These are phyloP conservation scores for Phyllosticta citrichinensis DNA, from an alignment of 2,329 filamentous ascomycete genomes.

Conservation along the genomic window DNA sequence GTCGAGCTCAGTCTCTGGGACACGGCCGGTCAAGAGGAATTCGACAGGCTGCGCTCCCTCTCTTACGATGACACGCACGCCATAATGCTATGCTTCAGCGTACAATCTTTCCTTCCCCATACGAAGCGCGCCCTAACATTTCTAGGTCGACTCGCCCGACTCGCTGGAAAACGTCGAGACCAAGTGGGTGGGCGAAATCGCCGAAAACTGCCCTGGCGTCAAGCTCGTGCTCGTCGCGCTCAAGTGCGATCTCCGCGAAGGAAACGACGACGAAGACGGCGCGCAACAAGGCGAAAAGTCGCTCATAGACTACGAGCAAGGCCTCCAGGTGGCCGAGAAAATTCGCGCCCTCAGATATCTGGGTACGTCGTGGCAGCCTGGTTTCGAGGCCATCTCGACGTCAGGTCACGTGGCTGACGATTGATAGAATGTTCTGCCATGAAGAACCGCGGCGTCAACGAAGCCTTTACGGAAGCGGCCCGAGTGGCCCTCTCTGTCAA, in stretches of 20 bases:
- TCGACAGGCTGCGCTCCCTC: conserved; percentile 86
- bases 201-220: conserved; percentile 92
- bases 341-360: conserved; percentile 92
- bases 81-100: conserved; percentile 96
- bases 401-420: conserved; percentile 2
- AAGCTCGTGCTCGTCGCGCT: conserved; percentile 91
- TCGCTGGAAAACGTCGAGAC: conserved; percentile 97
- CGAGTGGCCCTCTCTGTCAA: conserved; percentile 68
- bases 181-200: conserved; percentile 97
- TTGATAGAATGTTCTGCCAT: conserved; percentile 88
- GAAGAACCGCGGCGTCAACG: conserved; percentile 95
- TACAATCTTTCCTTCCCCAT: conserved; percentile 10
- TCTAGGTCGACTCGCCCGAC: conserved; percentile 76
- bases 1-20: conserved; percentile 98
- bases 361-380: conserved; percentile 35
- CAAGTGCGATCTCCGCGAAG: conserved; percentile 91
- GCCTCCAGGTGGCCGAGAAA: conserved; percentile 78
- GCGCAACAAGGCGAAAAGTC: conserved; percentile 38
- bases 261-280: conserved; percentile 52
- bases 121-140: not conserved
- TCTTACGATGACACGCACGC: conserved; percentile 98
- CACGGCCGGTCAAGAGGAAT: conserved; percentile 97
- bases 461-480: conserved; percentile 95
- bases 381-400: not conserved
- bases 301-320: conserved; percentile 83